Evolutionary conservation across 1,139 yeast genomes (phyloP).

Genomic region (Suhomyces bokatorum): DNA sequence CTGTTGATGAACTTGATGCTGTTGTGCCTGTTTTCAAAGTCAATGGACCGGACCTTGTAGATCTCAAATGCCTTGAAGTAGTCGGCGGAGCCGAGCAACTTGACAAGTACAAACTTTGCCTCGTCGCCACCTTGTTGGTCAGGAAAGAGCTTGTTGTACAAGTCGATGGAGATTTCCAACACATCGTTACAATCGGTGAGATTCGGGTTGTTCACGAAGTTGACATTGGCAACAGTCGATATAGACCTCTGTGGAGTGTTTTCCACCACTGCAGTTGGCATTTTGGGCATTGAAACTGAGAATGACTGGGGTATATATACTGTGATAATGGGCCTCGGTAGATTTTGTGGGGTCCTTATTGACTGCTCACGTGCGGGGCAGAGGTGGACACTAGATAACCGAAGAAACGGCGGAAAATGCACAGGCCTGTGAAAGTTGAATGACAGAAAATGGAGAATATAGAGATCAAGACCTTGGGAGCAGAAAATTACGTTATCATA

Average conservation of each 20-base stretch:
- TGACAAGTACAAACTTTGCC: conserved; percentile 31
- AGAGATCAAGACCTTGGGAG: neutral
- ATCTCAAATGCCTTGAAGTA: conserved; percentile 37
- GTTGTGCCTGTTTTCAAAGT: conserved; percentile 20
- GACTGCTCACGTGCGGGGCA: conserved; percentile 9
- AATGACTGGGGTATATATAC: conserved; percentile 3
- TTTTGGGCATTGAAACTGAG: conserved; percentile 4
- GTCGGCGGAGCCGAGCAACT: conserved; percentile 48
- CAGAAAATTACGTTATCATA: no score
- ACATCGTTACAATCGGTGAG: conserved; percentile 26
- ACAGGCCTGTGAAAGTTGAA: neutral
- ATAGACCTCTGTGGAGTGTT: conserved; percentile 15
- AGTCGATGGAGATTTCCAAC: conserved; percentile 37
- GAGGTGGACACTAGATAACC: neutral
- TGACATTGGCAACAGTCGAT: conserved; percentile 32
- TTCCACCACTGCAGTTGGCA: conserved; percentile 19
- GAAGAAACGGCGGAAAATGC: neutral
- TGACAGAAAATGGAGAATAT: neutral
- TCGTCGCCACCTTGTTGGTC: conserved; percentile 15
- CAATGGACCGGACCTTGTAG: conserved; percentile 37
- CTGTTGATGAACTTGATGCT: conserved; percentile 42
- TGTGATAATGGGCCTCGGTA: conserved; percentile 10
- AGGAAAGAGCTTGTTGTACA: conserved; percentile 37
- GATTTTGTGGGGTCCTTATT: conserved; percentile 9
- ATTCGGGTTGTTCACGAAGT: conserved; percentile 34